A percentile compares a stretch with the other conserved stretches of the same genome.
These are phyloP conservation scores for Effrenium voratum DNA, from an alignment of 73 alveolate species.

Conservation along the genomic window DNA sequence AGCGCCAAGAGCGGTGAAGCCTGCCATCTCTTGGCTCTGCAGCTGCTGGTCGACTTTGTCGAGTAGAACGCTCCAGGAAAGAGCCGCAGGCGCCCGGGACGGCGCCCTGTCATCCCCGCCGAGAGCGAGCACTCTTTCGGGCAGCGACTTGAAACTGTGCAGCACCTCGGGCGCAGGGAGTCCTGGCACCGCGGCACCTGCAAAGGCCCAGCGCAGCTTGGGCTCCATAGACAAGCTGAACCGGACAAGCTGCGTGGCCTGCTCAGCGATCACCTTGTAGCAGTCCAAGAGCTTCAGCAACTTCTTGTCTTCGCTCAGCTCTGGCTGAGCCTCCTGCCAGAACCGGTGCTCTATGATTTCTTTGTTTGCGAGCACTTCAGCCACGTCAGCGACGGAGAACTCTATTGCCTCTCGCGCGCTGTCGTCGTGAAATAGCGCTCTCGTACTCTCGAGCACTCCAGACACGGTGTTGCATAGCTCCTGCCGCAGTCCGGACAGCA, in stretches of 20 bases:
- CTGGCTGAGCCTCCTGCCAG: not conserved
- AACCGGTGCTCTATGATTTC: not conserved
- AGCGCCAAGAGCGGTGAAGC: not conserved
- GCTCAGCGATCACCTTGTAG: conserved; percentile 29
- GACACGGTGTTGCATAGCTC: not conserved
- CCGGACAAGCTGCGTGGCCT: not conserved
- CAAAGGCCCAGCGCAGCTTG: not conserved
- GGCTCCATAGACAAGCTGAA: not conserved
- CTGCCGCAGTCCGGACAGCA: not conserved
- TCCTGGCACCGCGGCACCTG: conserved; percentile 26
- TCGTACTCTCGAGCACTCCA: not conserved
- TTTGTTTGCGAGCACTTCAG: not conserved
- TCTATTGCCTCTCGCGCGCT: not conserved
- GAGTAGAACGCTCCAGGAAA: not conserved
- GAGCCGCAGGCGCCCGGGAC: too few species aligned
- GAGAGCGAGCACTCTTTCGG: not conserved
- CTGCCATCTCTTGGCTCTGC: not conserved
- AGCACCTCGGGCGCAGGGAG: not conserved
- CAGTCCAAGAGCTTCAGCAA: not conserved
- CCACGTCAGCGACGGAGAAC: conserved; percentile 17
- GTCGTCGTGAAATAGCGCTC: not conserved
- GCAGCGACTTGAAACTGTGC: not conserved
- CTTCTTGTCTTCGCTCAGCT: not conserved
- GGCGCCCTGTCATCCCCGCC: not conserved
- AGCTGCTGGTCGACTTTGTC: not conserved